phyloP scores from a whole-genome alignment of 2,329 filamentous ascomycete genomes.

The Aaosphaeria pasadenensis region DNA sequence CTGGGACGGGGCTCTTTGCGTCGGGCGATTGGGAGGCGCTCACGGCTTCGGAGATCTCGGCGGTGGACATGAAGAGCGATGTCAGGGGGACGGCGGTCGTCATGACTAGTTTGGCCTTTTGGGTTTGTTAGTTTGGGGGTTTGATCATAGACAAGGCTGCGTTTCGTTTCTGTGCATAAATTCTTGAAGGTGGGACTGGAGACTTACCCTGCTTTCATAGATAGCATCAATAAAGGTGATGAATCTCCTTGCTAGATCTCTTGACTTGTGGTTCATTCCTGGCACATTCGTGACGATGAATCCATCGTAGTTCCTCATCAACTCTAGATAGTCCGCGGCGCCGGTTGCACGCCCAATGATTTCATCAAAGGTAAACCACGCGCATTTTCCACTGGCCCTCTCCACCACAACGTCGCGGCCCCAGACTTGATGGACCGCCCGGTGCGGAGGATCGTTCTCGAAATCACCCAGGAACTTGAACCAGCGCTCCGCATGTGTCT shows the following conservation, averaged over 20 bases:
- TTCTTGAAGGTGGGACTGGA: not conserved
- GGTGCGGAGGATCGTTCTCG: slow-evolving; percentile 69
- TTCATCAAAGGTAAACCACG: slow-evolving; percentile 90
- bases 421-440: slow-evolving; percentile 83
- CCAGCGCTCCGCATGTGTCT: slow-evolving; percentile 87
- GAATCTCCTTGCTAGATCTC: slow-evolving; percentile 86
- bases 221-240: slow-evolving; percentile 98
- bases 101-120: slow-evolving; percentile 86
- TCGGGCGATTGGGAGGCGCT: slow-evolving; percentile 29
- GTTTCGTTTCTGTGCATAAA: not conserved
- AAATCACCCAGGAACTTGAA: slow-evolving; percentile 90
- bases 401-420: slow-evolving; percentile 87
- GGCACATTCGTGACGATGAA: slow-evolving; percentile 92
- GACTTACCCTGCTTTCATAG: slow-evolving; percentile 67
- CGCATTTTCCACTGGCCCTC: slow-evolving; percentile 79
- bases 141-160: not conserved
- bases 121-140: not conserved
- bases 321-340: slow-evolving; percentile 91
- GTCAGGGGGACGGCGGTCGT: slow-evolving; percentile 83
- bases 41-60: slow-evolving; percentile 46
- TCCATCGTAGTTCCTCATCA: slow-evolving; percentile 84
- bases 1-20: slow-evolving; percentile 39
- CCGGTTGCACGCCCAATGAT: slow-evolving; percentile 85
- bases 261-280: slow-evolving; percentile 80
- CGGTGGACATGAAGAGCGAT: slow-evolving; percentile 76